Evolutionary conservation across 2,329 filamentous ascomycete genomes (phyloP), one percentile per base, ranked within the genome.

Genomic region (Alternaria postmessia): DNA sequence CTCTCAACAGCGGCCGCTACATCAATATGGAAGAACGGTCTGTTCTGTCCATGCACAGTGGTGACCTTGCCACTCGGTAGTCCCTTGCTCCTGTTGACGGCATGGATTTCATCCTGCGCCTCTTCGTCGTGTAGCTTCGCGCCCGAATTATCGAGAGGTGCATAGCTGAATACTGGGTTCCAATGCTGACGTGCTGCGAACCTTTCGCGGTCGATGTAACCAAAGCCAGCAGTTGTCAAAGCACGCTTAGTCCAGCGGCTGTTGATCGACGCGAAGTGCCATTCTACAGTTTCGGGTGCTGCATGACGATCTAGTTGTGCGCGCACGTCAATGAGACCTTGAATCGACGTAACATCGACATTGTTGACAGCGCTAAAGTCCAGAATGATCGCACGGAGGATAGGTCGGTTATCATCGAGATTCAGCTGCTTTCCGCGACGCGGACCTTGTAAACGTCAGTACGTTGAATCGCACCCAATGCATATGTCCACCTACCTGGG

Each of bases 361-460:
- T 96, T 93, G 80, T 97, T 96, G 66, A 98, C 94, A 0, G 92
- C 91, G 3, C 90, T 93, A 79, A 98, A 96, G 77, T 98, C 95
- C 20, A 98, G 86, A 61, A 98, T 94, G 67, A 98, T 83, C n/a
- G 94, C 94, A 75, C 92, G 93, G 51, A 97, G 86, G 0, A 87
- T 89, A 0, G 93, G 91, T 16, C 89, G 82, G 58, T 82, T 70
- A 62, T 85, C 84, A 39, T 83, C 78, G 1, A 71, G 49, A 79
- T 83, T 36, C 74, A 78, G 55, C 71, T 80, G 73, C 77, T 88
- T 76, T 69, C 82, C 84, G 56, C 81, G 86, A 34, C 86, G 85
- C 59, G 92, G 91, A 18, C 57, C 57, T 60, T 12, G 8, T n/a
- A 5, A 3, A 41, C 30, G 34, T 60, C 7, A 60, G 47, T 41